Base-by-base conservation (phyloP, 208 protist genomes). In the Porcisia hertigi region DNA sequence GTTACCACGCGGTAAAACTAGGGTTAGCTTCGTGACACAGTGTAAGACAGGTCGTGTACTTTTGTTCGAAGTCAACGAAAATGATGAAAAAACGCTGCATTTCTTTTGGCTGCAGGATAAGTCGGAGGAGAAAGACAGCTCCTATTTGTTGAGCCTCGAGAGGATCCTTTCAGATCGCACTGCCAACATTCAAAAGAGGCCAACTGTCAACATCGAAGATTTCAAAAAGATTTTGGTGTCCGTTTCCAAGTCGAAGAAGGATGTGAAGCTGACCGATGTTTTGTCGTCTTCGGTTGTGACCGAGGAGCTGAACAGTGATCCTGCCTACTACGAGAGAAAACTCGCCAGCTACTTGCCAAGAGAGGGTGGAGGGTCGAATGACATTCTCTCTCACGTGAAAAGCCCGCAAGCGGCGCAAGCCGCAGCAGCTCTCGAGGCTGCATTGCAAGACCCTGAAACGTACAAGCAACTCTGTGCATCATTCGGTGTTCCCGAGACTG, bases 21-120 rank as follows among this genome's bases (percentile, higher is more conserved):
- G n/a, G 0, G 82, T 80, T 34, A 75, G 75, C 52, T 86, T 82
- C 77, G 89, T 94, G 3, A 83, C 88, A 18, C 85, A 94, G 69
- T 95, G 90, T 76, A 93, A 80, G 11, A 92, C 89, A 25, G 93
- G 93, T 23, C 82, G 91, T 41, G 88, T 97, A 4, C 57, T 95
- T 8, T 67, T 95, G 6, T 89, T 97, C 73, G 81, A 92, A 30
- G 77, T 88, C 58, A 84, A 59, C 14, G 78, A 78, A 12, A 63
- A 67, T 34, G 60, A 25, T 2, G 75, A 57, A 34, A 82, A 85
- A 66, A 83, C 49, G 45, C 62, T 78, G 54, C 47, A 89, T 69
- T 97, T 97, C 63, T 97, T 94, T 69, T 97, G 93, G 91, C 62
- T 97, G 25, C 93, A 97, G 69, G 93, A 95, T 43, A 94, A 92